Conservation (phyloP, 2,329 filamentous ascomycete species). For the Fusarium bulbicola region DNA sequence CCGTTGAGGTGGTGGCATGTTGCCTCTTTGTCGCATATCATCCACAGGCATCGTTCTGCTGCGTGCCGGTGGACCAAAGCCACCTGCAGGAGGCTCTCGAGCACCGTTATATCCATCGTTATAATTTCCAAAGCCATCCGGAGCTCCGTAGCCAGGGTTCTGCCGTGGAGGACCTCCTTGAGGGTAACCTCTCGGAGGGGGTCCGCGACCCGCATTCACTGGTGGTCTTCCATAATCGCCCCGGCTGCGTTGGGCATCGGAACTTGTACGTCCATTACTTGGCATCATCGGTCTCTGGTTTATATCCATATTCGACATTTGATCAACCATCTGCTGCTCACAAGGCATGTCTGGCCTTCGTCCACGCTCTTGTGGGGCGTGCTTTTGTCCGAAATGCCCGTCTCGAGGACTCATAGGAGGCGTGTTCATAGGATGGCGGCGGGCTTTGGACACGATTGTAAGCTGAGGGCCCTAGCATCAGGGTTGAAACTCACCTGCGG, state of each 20-base stretch:
- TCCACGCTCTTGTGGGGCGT: constrained; percentile 30
- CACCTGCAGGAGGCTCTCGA: constrained; percentile 48
- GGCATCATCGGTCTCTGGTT: constrained; percentile 42
- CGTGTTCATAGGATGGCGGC: constrained; percentile 46
- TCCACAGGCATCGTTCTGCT: constrained; percentile 70
- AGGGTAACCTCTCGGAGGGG: constrained; percentile 47
- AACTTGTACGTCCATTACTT: constrained; percentile 35
- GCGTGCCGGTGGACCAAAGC: constrained; percentile 62
- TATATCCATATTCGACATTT: constrained; percentile 50
- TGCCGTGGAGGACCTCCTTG: constrained; percentile 45
- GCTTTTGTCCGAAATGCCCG: constrained; percentile 39
- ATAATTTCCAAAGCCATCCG: constrained; percentile 41
- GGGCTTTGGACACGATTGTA: constrained; percentile 35
- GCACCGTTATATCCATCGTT: constrained; percentile 41
- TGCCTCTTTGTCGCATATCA: constrained; percentile 54
- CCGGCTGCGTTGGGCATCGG: constrained; percentile 41
- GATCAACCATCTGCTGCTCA: constrained; percentile 45
- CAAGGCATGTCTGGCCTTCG: constrained; percentile 38
- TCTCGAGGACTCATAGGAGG: constrained; percentile 44
- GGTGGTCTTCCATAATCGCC: constrained; percentile 42
- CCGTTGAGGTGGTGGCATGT: constrained; percentile 48
- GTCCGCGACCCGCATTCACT: constrained; percentile 40
- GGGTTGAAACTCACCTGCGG: constrained; percentile 48
- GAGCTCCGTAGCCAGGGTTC: constrained; percentile 32
- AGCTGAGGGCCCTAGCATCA: constrained; percentile 12